These are phyloP conservation scores for Sarocladium strictum DNA, from an alignment of 2,329 filamentous ascomycete species.

Conservation along the genomic window DNA sequence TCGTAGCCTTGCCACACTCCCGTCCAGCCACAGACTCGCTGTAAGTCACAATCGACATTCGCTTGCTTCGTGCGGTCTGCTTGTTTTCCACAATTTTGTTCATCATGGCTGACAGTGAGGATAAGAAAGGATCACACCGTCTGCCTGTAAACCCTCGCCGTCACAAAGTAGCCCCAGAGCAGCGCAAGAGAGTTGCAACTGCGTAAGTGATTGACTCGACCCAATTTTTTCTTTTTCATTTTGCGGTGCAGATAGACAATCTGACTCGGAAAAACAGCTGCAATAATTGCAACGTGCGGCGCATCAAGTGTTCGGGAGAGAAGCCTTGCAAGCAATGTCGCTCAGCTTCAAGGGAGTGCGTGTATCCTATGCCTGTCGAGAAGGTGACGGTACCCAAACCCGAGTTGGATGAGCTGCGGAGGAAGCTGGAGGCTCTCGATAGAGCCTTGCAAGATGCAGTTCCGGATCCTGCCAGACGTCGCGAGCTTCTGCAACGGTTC, in stretches of 20 bases:
- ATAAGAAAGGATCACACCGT: conserved; percentile 22
- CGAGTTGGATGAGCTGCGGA: conserved; percentile 35
- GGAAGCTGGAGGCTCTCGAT: conserved; percentile 34
- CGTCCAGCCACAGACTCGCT: not conserved
- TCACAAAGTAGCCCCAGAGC: conserved; percentile 39
- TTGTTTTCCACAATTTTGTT: not conserved
- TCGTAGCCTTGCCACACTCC: not conserved
- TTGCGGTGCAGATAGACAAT: not conserved
- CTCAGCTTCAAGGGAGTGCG: conserved; percentile 36
- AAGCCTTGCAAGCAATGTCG: conserved; percentile 41
- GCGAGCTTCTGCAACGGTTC: conserved; percentile 22
- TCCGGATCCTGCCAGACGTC: conserved; percentile 28
- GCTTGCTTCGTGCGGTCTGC: not conserved
- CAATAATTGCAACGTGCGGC: conserved; percentile 46
- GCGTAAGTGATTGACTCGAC: conserved; percentile 33
- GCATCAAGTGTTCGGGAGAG: conserved; percentile 46
- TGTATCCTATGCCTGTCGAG: conserved; percentile 39
- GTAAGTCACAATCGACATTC: not conserved
- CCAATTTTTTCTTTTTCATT: not conserved
- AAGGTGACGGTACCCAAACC: conserved; percentile 35
- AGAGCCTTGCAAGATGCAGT: conserved; percentile 29
- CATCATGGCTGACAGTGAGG: not conserved
- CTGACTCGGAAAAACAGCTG: conserved; percentile 28
- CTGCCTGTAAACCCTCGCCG: conserved; percentile 45
- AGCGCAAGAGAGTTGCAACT: conserved; percentile 42